Base-by-base conservation (phyloP, 805 yeast genomes). In the Yamadazyma paraphyllophila region DNA sequence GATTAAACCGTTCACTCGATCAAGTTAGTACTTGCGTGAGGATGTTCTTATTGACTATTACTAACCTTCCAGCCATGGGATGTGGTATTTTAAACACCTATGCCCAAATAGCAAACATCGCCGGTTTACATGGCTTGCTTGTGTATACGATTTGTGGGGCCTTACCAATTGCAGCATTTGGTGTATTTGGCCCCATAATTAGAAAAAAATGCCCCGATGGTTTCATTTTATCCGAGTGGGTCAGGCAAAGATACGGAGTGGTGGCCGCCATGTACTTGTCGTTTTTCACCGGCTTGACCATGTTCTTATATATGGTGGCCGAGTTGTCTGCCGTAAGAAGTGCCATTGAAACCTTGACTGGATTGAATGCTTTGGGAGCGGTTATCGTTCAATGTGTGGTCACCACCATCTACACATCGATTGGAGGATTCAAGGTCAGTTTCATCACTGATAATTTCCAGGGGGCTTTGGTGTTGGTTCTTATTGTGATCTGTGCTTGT, bases 151-250 rank as follows among this genome's bases (percentile, higher is more conserved):
- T 88, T 10, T 68, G 85, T 13, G 94, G 96, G 31, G 84, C 96
- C 1, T 63, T 91, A 39, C 97, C 97, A 3, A 83, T 91, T 66
- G 73, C 87, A 49, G 65, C 88, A n/a, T 91, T 91, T 71, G 88
- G 94, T 0, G 76, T 78, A 43, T 66, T 87, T 47, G 97, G 97
- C 0, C 97, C 97, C 1, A 60, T 81, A 8, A 83, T 91, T 48
- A 74, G 96, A 52, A 77, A 71, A 48, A 77, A 78, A 54, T 87
- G 96, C 55, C 97, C 97, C 0, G 80, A 87, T 7, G 97, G 97
- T 2, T 91, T 91, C 62, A 90, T 91, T 24, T 69, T 91, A 54
- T 89, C 96, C 4, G 96, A 91, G 61, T 91, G 97, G 97, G 92
- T 88, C n/a, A 78, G 88, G 59, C 80, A 79, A 39, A 72, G 97